Percentiles rank a stretch among this genome's conserved stretches.
These are phyloP conservation scores for Cynara cardunculus DNA, from an alignment of 129 eudicot species.

Conservation along the genomic window DNA sequence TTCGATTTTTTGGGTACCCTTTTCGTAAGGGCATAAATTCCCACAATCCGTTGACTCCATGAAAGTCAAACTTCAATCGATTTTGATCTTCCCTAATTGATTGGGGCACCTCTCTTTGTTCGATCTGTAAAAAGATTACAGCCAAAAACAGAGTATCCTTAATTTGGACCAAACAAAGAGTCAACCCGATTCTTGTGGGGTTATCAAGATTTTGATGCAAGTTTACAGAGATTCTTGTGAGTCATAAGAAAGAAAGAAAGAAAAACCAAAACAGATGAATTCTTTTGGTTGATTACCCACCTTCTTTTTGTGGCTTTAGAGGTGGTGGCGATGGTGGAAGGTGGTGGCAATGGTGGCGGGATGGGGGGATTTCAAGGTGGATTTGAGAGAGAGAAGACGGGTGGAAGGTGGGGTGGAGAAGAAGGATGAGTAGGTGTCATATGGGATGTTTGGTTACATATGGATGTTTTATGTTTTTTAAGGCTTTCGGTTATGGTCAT, in stretches of 20 bases:
- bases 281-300: constrained; percentile 3
- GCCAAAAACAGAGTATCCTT: not conserved
- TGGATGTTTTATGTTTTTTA: constrained; percentile 23
- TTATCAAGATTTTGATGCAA: not conserved
- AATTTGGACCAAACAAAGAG: constrained; percentile 2
- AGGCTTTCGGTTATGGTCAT: constrained; percentile 21
- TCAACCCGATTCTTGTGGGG: not conserved
- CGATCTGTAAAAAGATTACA: constrained; percentile 14
- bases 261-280: not conserved
- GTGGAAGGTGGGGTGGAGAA: not conserved
- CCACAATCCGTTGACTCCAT: constrained; percentile 25
- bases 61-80: constrained; percentile 18
- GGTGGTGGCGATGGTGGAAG: not conserved
- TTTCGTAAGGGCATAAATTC: constrained; percentile 20
- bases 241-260: not conserved
- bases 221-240: constrained; percentile 8
- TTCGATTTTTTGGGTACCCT: constrained; percentile 6
- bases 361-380: not conserved
- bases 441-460: constrained; percentile 21
- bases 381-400: constrained; percentile 23
- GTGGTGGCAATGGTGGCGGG: not conserved
- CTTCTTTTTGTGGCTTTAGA: constrained; percentile 1
- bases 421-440: constrained; percentile 18
- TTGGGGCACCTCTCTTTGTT: constrained; percentile 12
- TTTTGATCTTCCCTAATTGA: constrained; percentile 15